Evolutionary conservation across 2,329 filamentous ascomycete genomes (phyloP).

Genomic region (Fusarium sp.): DNA sequence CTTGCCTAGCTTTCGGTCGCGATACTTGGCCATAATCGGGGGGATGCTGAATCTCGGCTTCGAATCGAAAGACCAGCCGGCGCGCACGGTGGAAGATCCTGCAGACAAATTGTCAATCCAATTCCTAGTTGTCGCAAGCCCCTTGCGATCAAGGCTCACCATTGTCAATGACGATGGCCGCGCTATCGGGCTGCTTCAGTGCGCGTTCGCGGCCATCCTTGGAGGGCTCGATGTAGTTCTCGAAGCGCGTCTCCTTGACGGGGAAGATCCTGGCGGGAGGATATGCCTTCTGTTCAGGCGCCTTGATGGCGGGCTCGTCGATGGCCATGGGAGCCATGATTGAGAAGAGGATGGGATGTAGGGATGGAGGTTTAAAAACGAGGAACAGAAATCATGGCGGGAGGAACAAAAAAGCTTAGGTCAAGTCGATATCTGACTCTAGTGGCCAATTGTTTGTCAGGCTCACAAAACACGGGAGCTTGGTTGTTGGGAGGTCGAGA

Average conservation of each 20-base stretch:
- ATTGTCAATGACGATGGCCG: slow-evolving; percentile 97
- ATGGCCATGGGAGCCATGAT: slow-evolving; percentile 68
- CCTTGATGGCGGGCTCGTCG: slow-evolving; percentile 57
- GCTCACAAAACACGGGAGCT: slow-evolving; percentile 38
- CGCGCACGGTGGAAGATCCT: slow-evolving; percentile 91
- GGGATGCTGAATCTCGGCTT: slow-evolving; percentile 84
- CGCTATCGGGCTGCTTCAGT: slow-evolving; percentile 67
- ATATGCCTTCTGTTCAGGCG: slow-evolving; percentile 59
- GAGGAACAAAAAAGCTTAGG: slow-evolving; percentile 8
- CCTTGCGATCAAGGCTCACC: slow-evolving; percentile 65
- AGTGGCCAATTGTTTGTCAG: slow-evolving; percentile 49
- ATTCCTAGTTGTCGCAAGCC: slow-evolving; percentile 26
- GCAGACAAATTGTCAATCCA: slow-evolving; percentile 44
- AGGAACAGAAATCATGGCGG: slow-evolving; percentile 39
- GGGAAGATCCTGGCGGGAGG: slow-evolving; percentile 69
- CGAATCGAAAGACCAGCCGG: slow-evolving; percentile 94
- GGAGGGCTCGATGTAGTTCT: slow-evolving; percentile 66
- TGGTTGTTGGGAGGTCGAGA: slow-evolving; percentile 42
- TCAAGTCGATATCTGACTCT: slow-evolving; percentile 26
- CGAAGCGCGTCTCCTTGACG: slow-evolving; percentile 73
- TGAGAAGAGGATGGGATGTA: slow-evolving; percentile 16
- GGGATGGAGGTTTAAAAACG: slow-evolving; percentile 14
- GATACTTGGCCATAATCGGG: slow-evolving; percentile 94
- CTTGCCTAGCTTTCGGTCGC: slow-evolving; percentile 92
- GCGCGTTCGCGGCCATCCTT: slow-evolving; percentile 80